phyloP scores from a whole-genome alignment of 2,329 filamentous ascomycete genomes.

The Fulvia fulva region DNA sequence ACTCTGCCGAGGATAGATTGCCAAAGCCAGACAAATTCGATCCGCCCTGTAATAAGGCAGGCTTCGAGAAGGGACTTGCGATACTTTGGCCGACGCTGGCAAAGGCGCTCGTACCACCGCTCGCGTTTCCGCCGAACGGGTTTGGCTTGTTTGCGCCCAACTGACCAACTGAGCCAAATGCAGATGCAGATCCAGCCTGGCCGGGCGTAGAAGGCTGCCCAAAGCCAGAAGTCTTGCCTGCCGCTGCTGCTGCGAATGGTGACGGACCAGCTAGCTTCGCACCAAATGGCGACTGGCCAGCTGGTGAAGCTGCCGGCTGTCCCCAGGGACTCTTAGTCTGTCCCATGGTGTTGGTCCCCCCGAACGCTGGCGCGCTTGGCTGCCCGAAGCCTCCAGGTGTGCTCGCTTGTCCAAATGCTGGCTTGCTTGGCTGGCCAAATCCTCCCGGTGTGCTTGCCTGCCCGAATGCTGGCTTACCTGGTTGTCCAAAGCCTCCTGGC shows the following conservation, averaged over 20 bases:
- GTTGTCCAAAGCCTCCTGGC: not conserved
- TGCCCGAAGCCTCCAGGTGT: constrained; percentile 17
- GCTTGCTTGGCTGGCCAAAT: constrained; percentile 7
- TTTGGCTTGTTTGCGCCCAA: constrained; percentile 25
- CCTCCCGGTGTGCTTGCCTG: not conserved
- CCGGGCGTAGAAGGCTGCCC: constrained; percentile 19
- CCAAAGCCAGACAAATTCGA: not conserved
- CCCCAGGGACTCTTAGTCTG: not conserved
- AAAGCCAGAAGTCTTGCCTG: constrained; percentile 2
- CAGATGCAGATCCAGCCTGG: constrained; percentile 4
- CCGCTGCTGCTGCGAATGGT: not conserved
- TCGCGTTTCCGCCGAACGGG: not conserved
- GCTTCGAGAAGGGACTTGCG: not conserved
- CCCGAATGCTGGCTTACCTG: not conserved
- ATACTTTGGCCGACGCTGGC: not conserved
- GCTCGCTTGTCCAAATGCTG: constrained; percentile 13
- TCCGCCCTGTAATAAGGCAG: not conserved
- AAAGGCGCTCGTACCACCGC: not conserved
- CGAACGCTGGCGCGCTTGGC: constrained; percentile 21
- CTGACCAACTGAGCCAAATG: constrained; percentile 24
- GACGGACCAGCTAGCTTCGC: not conserved
- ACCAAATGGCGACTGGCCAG: no score
- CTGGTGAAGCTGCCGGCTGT: not conserved
- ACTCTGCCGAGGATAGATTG: not conserved
- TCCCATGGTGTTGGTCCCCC: not conserved